phyloP scores from a whole-genome alignment of 2,329 filamentous ascomycete species.

The Lachnellula arida region DNA sequence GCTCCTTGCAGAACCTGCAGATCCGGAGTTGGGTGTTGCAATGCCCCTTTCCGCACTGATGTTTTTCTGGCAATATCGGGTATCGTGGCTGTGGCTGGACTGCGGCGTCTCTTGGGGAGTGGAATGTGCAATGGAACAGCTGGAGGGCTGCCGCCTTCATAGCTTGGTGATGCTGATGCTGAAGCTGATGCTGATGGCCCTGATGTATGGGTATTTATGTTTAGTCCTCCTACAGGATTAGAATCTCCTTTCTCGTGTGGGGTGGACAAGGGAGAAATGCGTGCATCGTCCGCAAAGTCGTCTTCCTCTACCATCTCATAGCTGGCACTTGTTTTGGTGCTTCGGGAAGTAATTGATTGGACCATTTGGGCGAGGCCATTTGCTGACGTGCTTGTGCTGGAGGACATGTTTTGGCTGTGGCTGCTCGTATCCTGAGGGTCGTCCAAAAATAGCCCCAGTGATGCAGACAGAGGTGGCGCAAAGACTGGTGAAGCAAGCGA shows the following conservation, averaged over 20 bases:
- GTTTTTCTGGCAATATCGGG: conserved; percentile 1
- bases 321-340: conserved; percentile 9
- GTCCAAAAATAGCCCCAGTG: conserved; percentile 23
- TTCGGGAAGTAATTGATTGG: conserved; percentile 9
- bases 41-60: conserved; percentile 24
- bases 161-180: conserved; percentile 2
- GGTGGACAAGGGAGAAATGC: neutral
- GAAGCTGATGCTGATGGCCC: neutral
- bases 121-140: conserved; percentile 14
- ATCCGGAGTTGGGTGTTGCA: conserved; percentile 59
- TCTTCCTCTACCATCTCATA: conserved; percentile 19
- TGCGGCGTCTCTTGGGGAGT: conserved; percentile 14
- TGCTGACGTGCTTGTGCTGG: conserved; percentile 7
- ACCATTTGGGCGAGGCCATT: conserved; percentile 10
- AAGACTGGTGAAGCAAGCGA: conserved; percentile 10
- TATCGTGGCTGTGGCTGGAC: conserved; percentile 12
- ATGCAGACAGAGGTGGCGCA: conserved; percentile 12
- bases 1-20: conserved; percentile 56
- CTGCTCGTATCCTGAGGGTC: conserved; percentile 12
- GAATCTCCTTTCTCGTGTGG: too few relatives aligned
- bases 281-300: conserved; percentile 15
- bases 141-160: neutral
- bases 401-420: conserved; percentile 7
- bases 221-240: too few relatives aligned
- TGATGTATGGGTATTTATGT: neutral